phyloP scores from a whole-genome alignment of 257 asterid genomes.

The Forsythia suspensa region DNA sequence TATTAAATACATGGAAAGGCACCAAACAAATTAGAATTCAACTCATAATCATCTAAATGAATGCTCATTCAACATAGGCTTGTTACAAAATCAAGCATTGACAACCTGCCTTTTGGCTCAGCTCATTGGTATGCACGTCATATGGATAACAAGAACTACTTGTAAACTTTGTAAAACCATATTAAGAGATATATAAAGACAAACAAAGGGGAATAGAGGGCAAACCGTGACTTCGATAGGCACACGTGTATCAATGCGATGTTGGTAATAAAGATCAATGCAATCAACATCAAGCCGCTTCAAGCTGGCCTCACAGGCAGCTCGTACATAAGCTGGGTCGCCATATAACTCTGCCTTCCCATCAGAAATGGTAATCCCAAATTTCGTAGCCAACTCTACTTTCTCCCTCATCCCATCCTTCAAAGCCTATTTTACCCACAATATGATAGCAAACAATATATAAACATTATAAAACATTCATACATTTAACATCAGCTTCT shows the following conservation, averaged over 20 bases:
- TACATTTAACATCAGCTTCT: too few relatives aligned
- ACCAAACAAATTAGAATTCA: neutral
- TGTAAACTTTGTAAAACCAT: neutral
- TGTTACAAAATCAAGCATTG: neutral
- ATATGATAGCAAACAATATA: neutral
- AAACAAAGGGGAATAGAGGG: neutral
- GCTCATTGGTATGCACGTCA: neutral
- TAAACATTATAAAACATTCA: neutral
- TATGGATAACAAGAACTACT: neutral
- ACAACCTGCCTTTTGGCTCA: neutral
- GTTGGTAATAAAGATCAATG: constrained; percentile 43
- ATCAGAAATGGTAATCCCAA: constrained; percentile 21
- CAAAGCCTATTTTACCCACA: constrained; percentile 25
- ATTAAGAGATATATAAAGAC: neutral
- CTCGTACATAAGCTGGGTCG: constrained; percentile 36
- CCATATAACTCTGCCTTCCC: constrained; percentile 24
- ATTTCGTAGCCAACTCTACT: constrained; percentile 33
- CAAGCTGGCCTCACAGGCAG: constrained; percentile 41
- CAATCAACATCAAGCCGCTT: constrained; percentile 36
- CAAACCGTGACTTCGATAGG: constrained; percentile 47
- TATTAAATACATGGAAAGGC: neutral
- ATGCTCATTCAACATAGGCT: neutral
- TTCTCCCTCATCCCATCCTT: constrained; percentile 36
- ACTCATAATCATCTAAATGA: neutral
- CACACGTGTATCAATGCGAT: constrained; percentile 33